phyloP scores from a whole-genome alignment of 805 yeast species.

The Zygoascus tannicola region DNA sequence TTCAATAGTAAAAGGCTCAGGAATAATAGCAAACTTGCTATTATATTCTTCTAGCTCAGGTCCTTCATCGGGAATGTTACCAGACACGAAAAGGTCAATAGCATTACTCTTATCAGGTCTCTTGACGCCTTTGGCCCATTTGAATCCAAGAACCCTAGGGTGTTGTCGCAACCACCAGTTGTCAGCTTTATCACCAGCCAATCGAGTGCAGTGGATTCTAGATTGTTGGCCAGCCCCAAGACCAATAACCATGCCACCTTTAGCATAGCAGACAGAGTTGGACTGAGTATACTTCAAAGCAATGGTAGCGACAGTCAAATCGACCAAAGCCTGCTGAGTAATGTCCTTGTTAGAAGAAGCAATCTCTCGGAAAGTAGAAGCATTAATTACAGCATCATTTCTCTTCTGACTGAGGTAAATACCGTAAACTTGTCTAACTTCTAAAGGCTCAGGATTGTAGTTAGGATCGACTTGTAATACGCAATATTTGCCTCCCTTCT shows the following conservation, averaged over 20 bases:
- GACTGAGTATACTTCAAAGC: constrained; percentile 97
- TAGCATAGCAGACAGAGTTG: constrained; percentile 96
- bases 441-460: constrained; percentile 70
- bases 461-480: constrained; percentile 93
- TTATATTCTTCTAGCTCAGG: constrained; percentile 92
- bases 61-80: constrained; percentile 82
- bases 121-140: constrained; percentile 97
- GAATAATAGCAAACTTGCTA: constrained; percentile 75
- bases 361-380: constrained; percentile 82
- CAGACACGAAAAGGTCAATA: constrained; percentile 85
- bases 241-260: constrained; percentile 98
- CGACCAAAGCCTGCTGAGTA: constrained; percentile 87
- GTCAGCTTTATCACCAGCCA: constrained; percentile 99
- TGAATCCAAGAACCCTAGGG: constrained; percentile 82
- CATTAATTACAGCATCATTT: constrained; percentile 92
- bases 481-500: constrained; percentile 97
- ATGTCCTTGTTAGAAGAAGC: constrained; percentile 78
- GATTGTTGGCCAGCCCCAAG: constrained; percentile 99
- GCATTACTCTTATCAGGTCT: constrained; percentile 98
- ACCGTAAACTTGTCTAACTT: constrained; percentile 94
- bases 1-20: constrained; percentile 68
- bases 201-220: constrained; percentile 96
- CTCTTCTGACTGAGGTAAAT: constrained; percentile 92
- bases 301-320: constrained; percentile 93
- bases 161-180: constrained; percentile 99